These are phyloP conservation scores for Biscogniauxia mediterranea DNA, from an alignment of 2,329 filamentous ascomycete genomes.

Conservation along the genomic window DNA sequence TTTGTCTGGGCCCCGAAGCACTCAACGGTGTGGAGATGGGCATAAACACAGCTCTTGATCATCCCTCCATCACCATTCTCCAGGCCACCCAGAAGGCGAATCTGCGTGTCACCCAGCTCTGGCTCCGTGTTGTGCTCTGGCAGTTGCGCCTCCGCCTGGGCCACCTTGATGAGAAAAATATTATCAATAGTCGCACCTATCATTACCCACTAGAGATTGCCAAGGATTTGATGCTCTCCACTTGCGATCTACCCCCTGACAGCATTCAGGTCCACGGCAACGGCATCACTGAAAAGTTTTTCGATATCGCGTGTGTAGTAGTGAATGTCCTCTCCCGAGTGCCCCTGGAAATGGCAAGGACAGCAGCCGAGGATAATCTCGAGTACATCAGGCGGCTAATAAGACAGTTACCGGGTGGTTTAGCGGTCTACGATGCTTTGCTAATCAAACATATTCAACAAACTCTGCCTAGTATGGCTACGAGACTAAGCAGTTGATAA, in stretches of 20 bases:
- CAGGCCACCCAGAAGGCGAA: slow-evolving; percentile 46
- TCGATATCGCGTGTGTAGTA: slow-evolving; percentile 44
- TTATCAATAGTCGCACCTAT: slow-evolving; percentile 37
- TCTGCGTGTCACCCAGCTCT: slow-evolving; percentile 43
- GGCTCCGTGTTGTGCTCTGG: slow-evolving; percentile 46
- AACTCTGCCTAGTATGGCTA: slow-evolving; percentile 15
- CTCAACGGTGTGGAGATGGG: slow-evolving; percentile 37
- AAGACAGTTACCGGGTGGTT: slow-evolving; percentile 37
- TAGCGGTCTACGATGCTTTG: slow-evolving; percentile 38
- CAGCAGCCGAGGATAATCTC: slow-evolving; percentile 37
- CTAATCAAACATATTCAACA: slow-evolving; percentile 37
- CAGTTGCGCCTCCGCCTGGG: slow-evolving; percentile 44
- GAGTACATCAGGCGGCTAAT: slow-evolving; percentile 39
- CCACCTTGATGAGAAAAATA: slow-evolving; percentile 32
- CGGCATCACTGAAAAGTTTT: slow-evolving; percentile 47
- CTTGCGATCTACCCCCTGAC: slow-evolving; percentile 36
- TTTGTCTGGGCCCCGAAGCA: slow-evolving; percentile 30
- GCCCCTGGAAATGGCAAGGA: slow-evolving; percentile 28
- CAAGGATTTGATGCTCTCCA: slow-evolving; percentile 39
- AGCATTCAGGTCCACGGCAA: slow-evolving; percentile 44
- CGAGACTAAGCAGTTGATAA: slow-evolving; percentile 7
- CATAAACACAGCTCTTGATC: slow-evolving; percentile 37
- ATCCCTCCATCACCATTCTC: slow-evolving; percentile 29
- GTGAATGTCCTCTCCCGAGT: slow-evolving; percentile 45
- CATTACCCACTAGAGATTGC: slow-evolving; percentile 43